Conservation (phyloP, 768 basidiomycete genomes). For the Auriscalpium microsporum region DNA sequence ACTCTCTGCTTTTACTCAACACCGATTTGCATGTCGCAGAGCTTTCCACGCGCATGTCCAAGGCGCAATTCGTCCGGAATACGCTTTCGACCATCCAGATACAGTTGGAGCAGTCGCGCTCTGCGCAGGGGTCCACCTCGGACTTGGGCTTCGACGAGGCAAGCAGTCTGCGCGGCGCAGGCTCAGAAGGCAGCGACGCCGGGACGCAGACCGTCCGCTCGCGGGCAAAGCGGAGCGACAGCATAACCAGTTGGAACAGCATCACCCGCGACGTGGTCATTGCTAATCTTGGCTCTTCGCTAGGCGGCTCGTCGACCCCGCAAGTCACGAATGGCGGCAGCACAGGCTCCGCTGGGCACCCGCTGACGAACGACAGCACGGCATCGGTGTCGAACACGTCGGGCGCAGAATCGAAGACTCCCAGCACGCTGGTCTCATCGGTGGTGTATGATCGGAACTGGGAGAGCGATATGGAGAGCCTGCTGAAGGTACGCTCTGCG, state of each 20-base stretch:
- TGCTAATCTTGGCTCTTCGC: slow-evolving; percentile 19
- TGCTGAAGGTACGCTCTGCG: slow-evolving; percentile 60
- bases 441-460: slow-evolving; percentile 57
- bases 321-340: background rate
- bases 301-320: slow-evolving; percentile 9
- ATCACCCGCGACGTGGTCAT: slow-evolving; percentile 51
- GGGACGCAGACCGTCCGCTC: slow-evolving; percentile 25
- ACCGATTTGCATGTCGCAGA: slow-evolving; percentile 98
- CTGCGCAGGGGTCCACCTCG: slow-evolving; percentile 42
- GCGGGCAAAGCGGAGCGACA: slow-evolving; percentile 71
- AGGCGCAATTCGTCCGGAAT: slow-evolving; percentile 85
- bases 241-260: slow-evolving; percentile 80
- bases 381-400: slow-evolving; percentile 44
- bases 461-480: slow-evolving; percentile 79
- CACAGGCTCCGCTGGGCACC: slow-evolving; percentile 3
- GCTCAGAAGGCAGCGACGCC: slow-evolving; percentile 50
- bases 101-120: slow-evolving; percentile 52
- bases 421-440: slow-evolving; percentile 25
- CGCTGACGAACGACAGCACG: slow-evolving; percentile 50
- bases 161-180: slow-evolving; percentile 47
- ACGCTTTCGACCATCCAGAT: slow-evolving; percentile 81
- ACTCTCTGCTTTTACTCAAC: slow-evolving; percentile 88
- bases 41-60: slow-evolving; percentile 81
- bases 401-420: slow-evolving; percentile 30
- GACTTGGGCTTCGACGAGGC: slow-evolving; percentile 63